phyloP scores from a whole-genome alignment of 2,329 filamentous ascomycete species.

The Trichophyton benhamiae region DNA sequence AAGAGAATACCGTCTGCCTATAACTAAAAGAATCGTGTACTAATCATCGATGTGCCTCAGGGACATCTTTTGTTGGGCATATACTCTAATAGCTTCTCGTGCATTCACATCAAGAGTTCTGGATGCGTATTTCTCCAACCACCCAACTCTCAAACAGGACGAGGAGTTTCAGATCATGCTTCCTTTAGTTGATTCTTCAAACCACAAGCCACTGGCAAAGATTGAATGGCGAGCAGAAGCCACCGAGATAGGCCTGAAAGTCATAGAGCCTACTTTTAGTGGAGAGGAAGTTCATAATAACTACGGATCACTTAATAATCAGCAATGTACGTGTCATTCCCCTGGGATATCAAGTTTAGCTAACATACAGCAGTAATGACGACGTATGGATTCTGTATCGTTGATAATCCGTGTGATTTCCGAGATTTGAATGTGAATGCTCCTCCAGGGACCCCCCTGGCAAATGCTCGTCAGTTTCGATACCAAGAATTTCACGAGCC shows the following conservation, averaged over 20 bases:
- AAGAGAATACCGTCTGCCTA: constrained; percentile 6
- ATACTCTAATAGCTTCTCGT: constrained; percentile 33
- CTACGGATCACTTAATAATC: constrained; percentile 65
- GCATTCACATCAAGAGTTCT: constrained; percentile 35
- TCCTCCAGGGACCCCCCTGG: constrained; percentile 29
- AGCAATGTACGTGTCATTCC: constrained; percentile 38
- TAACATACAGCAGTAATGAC: constrained; percentile 27
- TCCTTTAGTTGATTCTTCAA: constrained; percentile 59
- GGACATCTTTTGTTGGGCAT: constrained; percentile 37
- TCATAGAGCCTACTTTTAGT: constrained; percentile 36
- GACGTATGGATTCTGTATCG: constrained; percentile 37
- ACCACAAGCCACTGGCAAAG: constrained; percentile 52
- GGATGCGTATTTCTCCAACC: constrained; percentile 23
- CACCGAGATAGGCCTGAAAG: constrained; percentile 29
- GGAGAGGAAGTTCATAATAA: constrained; percentile 54
- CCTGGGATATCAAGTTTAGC: not conserved
- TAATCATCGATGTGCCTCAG: constrained; percentile 16
- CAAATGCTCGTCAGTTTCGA: constrained; percentile 25
- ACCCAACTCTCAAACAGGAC: constrained; percentile 27
- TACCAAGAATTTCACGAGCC: constrained; percentile 24
- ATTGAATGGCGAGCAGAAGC: constrained; percentile 46
- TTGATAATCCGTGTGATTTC: constrained; percentile 34
- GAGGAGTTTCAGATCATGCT: constrained; percentile 58
- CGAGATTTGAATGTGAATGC: constrained; percentile 30
- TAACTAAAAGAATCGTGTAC: not conserved